These are phyloP conservation scores for Exophiala bonariae DNA, from an alignment of 2,329 filamentous ascomycete genomes.

Conservation along the genomic window DNA sequence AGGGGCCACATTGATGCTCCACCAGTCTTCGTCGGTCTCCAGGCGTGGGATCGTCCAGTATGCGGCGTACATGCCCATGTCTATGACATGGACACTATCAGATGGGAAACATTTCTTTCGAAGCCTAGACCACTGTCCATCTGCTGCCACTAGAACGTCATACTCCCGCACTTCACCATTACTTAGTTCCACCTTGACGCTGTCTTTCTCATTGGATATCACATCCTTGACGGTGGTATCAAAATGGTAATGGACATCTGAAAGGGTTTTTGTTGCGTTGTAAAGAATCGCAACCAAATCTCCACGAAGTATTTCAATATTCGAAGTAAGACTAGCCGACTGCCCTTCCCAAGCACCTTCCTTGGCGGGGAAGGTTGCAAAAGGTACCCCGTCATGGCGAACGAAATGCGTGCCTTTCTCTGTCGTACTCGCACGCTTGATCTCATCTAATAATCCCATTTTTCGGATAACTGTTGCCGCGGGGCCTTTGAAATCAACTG, in stretches of 20 bases:
- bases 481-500: slow-evolving; percentile 1
- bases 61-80: slow-evolving; percentile 18
- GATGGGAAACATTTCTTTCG: slow-evolving; percentile 20
- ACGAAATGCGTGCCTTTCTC: too few relatives aligned
- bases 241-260: slow-evolving; percentile 23
- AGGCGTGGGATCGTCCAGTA: slow-evolving; percentile 24
- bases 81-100: slow-evolving; percentile 19
- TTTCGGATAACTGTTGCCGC: too few relatives aligned
- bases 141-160: slow-evolving; percentile 24
- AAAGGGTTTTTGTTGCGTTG: slow-evolving; percentile 16
- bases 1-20: slow-evolving; percentile 15
- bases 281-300: slow-evolving; percentile 24
- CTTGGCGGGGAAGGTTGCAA: too few relatives aligned
- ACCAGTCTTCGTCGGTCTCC: slow-evolving; percentile 17
- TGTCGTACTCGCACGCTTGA: too few relatives aligned
- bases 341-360: too few relatives aligned
- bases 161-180: slow-evolving; percentile 24
- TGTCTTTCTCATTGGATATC: slow-evolving; percentile 12
- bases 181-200: slow-evolving; percentile 18
- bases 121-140: slow-evolving; percentile 17
- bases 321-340: slow-evolving; percentile 13
- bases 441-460: too few relatives aligned
- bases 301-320: slow-evolving; percentile 25
- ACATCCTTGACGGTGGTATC: slow-evolving; percentile 23
- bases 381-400: too few relatives aligned